phyloP scores from a whole-genome alignment of 2,329 filamentous ascomycete genomes.

The Xylariaceae sp. region DNA sequence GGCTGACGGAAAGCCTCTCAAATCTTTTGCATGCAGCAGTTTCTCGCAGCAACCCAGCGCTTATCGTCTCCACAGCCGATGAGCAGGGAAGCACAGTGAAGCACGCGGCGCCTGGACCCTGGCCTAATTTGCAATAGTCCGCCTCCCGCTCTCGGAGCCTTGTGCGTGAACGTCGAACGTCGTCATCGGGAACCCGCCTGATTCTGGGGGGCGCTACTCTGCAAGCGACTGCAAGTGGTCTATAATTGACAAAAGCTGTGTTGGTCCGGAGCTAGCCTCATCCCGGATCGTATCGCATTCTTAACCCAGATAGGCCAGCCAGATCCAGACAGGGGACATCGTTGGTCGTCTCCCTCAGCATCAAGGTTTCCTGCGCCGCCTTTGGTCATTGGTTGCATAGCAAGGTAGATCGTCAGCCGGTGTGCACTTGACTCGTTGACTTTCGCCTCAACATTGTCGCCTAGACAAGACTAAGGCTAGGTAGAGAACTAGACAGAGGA shows the following conservation, averaged over 20 bases:
- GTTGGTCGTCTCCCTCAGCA: no score
- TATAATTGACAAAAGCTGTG: neutral
- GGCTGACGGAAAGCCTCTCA: slow-evolving; percentile 19
- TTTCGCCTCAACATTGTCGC: slow-evolving; percentile 10
- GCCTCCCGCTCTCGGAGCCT: slow-evolving; percentile 44
- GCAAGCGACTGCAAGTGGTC: slow-evolving; percentile 1
- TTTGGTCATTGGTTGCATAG: no score
- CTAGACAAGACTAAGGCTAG: no score
- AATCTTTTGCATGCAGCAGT: slow-evolving; percentile 16
- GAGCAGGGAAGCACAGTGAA: no score
- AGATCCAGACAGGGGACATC: slow-evolving; percentile 10
- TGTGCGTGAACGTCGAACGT: slow-evolving; percentile 32
- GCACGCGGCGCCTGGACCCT: no score
- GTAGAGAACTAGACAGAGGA: no score
- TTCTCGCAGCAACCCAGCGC: slow-evolving; percentile 6
- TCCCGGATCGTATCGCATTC: neutral
- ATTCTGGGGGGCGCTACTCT: neutral
- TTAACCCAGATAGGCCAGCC: slow-evolving; percentile 13
- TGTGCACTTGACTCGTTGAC: slow-evolving; percentile 15
- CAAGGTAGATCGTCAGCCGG: slow-evolving; percentile 12
- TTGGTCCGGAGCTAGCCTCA: neutral
- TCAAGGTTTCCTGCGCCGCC: no score
- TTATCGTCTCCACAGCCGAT: slow-evolving; percentile 2
- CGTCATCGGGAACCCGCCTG: slow-evolving; percentile 29
- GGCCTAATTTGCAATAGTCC: neutral